phyloP scores from a whole-genome alignment of 768 basidiomycete species.

The Leccinum subgranulosum region DNA sequence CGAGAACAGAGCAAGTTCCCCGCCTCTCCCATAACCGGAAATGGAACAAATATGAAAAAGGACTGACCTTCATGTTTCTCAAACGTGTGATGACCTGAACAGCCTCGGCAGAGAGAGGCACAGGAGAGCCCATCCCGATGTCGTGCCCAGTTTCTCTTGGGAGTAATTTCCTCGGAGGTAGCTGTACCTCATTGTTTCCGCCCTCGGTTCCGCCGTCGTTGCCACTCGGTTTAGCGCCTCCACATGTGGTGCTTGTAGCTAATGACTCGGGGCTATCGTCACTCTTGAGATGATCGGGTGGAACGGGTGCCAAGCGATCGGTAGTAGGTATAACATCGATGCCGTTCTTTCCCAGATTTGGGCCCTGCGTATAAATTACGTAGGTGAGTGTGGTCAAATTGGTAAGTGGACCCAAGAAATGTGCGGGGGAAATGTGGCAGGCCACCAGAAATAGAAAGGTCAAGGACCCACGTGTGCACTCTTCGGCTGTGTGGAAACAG shows the following conservation, averaged over 20 bases:
- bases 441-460: neutral
- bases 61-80: constrained; percentile 74
- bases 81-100: constrained; percentile 74
- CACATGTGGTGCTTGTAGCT: neutral
- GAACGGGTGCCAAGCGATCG: constrained; percentile 60
- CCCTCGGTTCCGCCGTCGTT: neutral
- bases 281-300: constrained; percentile 37
- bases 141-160: constrained; percentile 86
- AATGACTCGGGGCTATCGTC: constrained; percentile 49
- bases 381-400: neutral
- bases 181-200: neutral
- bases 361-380: constrained; percentile 45
- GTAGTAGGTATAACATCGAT: constrained; percentile 72
- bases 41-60: neutral
- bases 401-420: neutral
- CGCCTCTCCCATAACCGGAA: neutral
- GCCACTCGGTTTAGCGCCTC: neutral
- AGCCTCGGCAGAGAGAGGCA: constrained; percentile 73
- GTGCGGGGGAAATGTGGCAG: neutral
- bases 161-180: constrained; percentile 46
- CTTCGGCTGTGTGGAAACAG: neutral
- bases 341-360: constrained; percentile 71
- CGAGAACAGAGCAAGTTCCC: neutral
- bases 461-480: neutral
- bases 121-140: constrained; percentile 85